Evolutionary conservation across 208 protist species (phyloP).

Genomic region (Crithidia brevicula): DNA sequence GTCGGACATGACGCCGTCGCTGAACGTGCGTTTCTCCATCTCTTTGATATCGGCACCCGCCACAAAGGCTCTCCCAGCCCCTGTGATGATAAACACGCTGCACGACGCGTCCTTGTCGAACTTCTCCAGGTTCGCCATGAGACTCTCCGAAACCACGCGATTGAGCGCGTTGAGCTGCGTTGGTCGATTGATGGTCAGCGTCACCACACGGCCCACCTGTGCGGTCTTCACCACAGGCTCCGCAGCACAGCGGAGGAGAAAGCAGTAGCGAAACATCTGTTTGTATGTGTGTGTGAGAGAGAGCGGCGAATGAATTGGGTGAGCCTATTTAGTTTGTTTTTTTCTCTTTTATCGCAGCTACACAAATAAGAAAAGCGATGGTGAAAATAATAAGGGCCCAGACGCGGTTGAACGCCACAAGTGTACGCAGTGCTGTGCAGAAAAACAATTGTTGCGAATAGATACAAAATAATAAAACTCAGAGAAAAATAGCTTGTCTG

Average conservation of each 20-base stretch:
- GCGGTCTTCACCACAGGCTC: slow-evolving; percentile 59
- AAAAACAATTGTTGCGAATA: no score
- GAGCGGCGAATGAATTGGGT: no score
- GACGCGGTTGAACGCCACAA: no score
- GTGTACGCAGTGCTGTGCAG: no score
- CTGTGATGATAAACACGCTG: slow-evolving; percentile 92
- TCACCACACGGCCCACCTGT: slow-evolving; percentile 69
- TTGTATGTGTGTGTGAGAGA: no score
- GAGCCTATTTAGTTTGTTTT: no score
- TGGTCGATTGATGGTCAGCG: slow-evolving; percentile 93
- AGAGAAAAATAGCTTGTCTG: no score
- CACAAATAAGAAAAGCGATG: no score
- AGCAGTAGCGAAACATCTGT: slow-evolving; percentile 50
- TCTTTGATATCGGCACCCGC: slow-evolving; percentile 97
- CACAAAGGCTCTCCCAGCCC: slow-evolving; percentile 94
- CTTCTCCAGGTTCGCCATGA: slow-evolving; percentile 70
- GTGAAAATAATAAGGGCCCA: no score
- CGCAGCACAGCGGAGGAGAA: slow-evolving; percentile 39
- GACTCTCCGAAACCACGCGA: slow-evolving; percentile 67
- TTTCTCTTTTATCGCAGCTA: no score
- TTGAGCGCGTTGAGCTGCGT: slow-evolving; percentile 96
- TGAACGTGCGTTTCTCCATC: slow-evolving; percentile 83
- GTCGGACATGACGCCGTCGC: slow-evolving; percentile 76
- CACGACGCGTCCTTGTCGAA: slow-evolving; percentile 87
- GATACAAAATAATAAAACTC: no score